Evolutionary conservation across 192 early-diverging fungal genomes (phyloP), one percentile per base, ranked within the genome.

Genomic region (Entomortierella parvispora): DNA sequence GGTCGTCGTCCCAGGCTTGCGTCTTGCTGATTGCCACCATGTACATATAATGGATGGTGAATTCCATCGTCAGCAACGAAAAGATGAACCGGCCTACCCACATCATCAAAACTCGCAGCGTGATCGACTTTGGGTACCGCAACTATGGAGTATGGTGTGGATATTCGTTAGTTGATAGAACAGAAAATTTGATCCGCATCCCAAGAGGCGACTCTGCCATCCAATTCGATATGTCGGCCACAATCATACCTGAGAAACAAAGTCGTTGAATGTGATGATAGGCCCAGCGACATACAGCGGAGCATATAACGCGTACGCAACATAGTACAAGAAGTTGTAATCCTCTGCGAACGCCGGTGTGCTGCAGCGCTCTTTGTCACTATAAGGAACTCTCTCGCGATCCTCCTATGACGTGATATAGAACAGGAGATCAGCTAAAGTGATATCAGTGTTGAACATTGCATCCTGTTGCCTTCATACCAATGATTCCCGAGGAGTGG

Each of bases 211-310:
- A 0, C 10, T 5, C 15, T 32, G 10, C 8, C 26, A 31, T 42
- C 3, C 15, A 18, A 48, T 1, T 40, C 22, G 29, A 28, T 5
- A 12, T 11, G 22, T 26, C 1, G 1, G 9, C 18, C 14, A 17
- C 14, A 49, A 28, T n/a, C 50, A 56, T 75, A 92, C 86, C 84
- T 98, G 96, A 58, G 88, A 87, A 2, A 94, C 84, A 82, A 95
- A 97, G 74, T 93, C 90, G 80, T 98, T 99, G 83, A 92, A 99
- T 7, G 96, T 91, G 48, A 98, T 92, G 45, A 99, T 96, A 20
- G 97, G 97, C 4, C 97, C 97, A 26, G 95, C 92, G 45, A 98
- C 68, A 79, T 95, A 99, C 45, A 99, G 84, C 5, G 97, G 97
- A n/a, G 91, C 88, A 62, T 99, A 99, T 20, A 93, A 51, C 9